These are phyloP conservation scores for Neonectria punicea DNA, from an alignment of 2,329 filamentous ascomycete genomes.

Conservation along the genomic window DNA sequence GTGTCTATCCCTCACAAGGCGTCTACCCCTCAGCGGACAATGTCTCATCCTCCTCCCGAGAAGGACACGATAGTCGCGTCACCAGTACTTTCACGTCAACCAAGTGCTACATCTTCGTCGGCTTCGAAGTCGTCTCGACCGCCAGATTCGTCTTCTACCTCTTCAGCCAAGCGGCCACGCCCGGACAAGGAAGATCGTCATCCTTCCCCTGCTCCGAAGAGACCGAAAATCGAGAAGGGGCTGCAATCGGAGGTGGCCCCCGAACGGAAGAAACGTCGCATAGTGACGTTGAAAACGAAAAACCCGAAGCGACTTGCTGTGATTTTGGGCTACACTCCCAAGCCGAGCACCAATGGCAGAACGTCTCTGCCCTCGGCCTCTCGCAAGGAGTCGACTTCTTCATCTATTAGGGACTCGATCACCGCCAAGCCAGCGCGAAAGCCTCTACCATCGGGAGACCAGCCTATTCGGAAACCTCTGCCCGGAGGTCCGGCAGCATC, in stretches of 20 bases:
- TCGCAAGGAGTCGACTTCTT: constrained; percentile 40
- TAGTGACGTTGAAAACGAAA: constrained; percentile 52
- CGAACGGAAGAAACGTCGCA: constrained; percentile 46
- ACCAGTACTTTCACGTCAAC: constrained; percentile 36
- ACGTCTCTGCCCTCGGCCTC: constrained; percentile 48
- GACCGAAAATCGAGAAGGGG: constrained; percentile 51
- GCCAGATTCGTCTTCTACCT: constrained; percentile 31
- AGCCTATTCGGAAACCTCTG: constrained; percentile 45
- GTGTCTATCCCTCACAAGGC: constrained; percentile 40
- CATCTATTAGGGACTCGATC: constrained; percentile 44
- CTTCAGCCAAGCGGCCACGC: constrained; percentile 49
- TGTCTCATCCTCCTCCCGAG: constrained; percentile 27
- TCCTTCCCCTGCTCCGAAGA: constrained; percentile 49
- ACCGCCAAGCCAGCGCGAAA: constrained; percentile 50
- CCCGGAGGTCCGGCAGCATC: constrained; percentile 43
- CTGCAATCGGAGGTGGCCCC: constrained; percentile 33
- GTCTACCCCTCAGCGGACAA: constrained; percentile 35
- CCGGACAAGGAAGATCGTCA: constrained; percentile 50
- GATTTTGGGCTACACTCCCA: constrained; percentile 45
- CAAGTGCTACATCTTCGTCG: constrained; percentile 36
- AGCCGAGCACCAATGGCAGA: constrained; percentile 36
- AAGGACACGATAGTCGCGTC: constrained; percentile 45
- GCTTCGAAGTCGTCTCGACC: constrained; percentile 34
- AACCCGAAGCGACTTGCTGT: constrained; percentile 49
- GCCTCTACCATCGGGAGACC: constrained; percentile 48